Base-by-base conservation (phyloP, 148 eudicot species). In the Mesembryanthemum crystallinum region DNA sequence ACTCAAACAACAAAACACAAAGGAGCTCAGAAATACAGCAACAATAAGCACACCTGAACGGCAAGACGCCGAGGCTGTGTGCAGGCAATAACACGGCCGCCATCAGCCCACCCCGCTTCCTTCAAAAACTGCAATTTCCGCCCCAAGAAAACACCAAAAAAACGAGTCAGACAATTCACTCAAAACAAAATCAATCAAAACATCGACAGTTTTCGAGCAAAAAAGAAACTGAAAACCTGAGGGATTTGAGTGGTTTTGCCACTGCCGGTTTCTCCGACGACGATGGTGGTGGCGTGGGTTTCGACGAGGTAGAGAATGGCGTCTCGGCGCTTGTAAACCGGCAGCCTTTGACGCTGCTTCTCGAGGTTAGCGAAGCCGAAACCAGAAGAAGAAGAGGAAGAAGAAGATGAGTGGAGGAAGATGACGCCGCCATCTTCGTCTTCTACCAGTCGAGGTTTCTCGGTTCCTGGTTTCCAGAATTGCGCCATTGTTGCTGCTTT, bases 181-280 rank as follows among this genome's bases (percentile, higher is more conserved):
- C 12, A 45, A 14, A 45, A 14, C 51, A 9, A 45, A 68, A 59
- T 21, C 27, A 24, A 13, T 45, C 32, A 0, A n/a, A 25, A 43
- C 1, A 39, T 2, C 1, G 47, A 24, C 14, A 45, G 29, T 27
- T 35, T 35, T 3, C 29, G 20, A 30, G 43, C 15, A 33, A 63
- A 30, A 13, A 14, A 49, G 4, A 24, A n/a, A n/a, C n/a, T 23
- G 33, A 52, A 30, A 64, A 89, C 98, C 94, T 90, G 98, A 78
- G 99, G 99, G 62, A 95, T 92, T 77, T 95, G 99, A 72, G 99
- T 95, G 51, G 97, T 95, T 82, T 92, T 95, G 27, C 97, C 97
- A 64, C 96, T 90, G 11, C 99, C 97, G 3, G 97, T 92, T 72
- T 95, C 97, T 24, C 99, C 99, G 69, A 95, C 97, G 51, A 95